Evolutionary conservation across 371 early-diverging fungal species (phyloP), one percentile per base, ranked within the genome.

Genomic region (Paraphysoderma sedebokerense): DNA sequence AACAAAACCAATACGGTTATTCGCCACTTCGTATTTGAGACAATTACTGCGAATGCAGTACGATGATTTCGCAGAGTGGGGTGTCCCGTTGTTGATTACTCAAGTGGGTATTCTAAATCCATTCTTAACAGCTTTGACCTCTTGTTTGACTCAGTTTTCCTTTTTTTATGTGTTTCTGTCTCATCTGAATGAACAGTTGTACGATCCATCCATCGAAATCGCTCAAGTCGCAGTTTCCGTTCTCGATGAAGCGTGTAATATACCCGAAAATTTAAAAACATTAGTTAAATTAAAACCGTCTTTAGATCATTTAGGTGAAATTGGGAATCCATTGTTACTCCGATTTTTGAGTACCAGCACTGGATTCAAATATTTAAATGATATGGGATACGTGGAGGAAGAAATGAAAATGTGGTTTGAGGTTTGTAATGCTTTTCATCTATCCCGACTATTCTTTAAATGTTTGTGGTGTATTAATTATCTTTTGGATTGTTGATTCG

Each of bases 381-480:
- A 76, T n/a, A 55, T 74, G 19, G 80, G 74, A 12, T 85, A 81
- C 57, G 72, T 85, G 7, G 77, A 81, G 40, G 65, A 62, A 28
- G 84, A 90, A 58, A 77, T 87, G 74, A 75, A 78, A 37, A 70
- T 75, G 19, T 90, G 90, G 90, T 76, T 77, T 49, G 76, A 79
- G 68, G 89, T 83, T 62, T 36, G 57, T 20, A 32, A 2, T 38
- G 15, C n/a, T n/a, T n/a, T 15, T 15, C 31, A 41, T 38, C 12
- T 40, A 46, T n/a, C n/a, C n/a, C 11, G 15, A 15, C 12, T 17
- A 19, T 51, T 45, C 49, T 47, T 3, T n/a, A 2, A 17, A 19
- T n/a, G 2, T 2, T 35, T 2, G 36, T 19, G 36, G 19, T 34
- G 34, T 34, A 34, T n/a, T n/a, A 19, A 35, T n/a, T 35, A 19